A percentile compares a stretch with the other conserved stretches of the same genome.
Evolutionary conservation across 164 flowering plant species (phyloP).

Genomic region (Echeveria elegans): DNA sequence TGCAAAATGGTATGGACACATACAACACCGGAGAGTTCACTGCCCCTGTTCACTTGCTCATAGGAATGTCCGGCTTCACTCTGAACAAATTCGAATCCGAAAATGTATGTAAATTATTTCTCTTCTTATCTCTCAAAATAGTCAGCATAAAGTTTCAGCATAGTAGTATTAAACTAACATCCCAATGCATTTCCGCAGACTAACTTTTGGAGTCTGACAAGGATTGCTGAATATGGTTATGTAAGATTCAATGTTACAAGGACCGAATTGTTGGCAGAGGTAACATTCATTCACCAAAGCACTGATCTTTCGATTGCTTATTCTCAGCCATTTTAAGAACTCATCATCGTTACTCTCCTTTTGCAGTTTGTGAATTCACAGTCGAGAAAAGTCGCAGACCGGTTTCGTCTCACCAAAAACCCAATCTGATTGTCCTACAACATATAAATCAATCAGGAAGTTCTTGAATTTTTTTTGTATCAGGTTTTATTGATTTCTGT

Average conservation of each 20-base stretch:
- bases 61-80: constrained; percentile 6
- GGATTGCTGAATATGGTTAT: constrained; percentile 1
- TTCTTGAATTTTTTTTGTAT: too few species aligned
- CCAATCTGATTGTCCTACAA: too few species aligned
- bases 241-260: constrained; percentile 1
- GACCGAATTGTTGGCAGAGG: not conserved
- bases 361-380: not conserved
- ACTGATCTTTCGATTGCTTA: not conserved
- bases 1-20: not conserved
- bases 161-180: not conserved
- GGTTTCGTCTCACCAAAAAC: not conserved
- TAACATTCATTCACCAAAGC: not conserved
- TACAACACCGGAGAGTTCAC: not conserved
- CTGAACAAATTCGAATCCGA: not conserved
- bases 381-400: not conserved
- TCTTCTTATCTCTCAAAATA: too few species aligned
- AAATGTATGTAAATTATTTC: not conserved
- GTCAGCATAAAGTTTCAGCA: not conserved
- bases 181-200: not conserved
- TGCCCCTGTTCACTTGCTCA: constrained; percentile 5
- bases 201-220: not conserved
- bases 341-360: not conserved
- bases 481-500: too few species aligned
- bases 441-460: too few species aligned
- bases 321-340: not conserved